Evolutionary conservation across 805 yeast species (phyloP), one percentile per base, ranked within the genome.

Genomic region (Candida stauntonica): DNA sequence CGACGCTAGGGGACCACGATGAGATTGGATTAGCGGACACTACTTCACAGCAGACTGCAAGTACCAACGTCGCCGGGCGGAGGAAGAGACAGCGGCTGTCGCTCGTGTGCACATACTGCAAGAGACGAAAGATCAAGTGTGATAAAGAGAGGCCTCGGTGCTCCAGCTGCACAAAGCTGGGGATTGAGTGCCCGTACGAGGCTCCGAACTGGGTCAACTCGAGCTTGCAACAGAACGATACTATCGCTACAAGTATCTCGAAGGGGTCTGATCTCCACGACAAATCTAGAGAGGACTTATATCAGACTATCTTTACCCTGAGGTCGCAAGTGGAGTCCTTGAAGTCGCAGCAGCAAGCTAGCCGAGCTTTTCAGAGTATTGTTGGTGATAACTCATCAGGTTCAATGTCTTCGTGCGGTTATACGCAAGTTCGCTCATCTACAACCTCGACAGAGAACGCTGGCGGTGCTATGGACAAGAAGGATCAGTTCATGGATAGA

Each of bases 41-140:
- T n/a, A n/a, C n/a, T n/a, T n/a, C n/a, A n/a, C n/a, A n/a, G n/a
- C n/a, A n/a, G n/a, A n/a, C n/a, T n/a, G n/a, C n/a, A n/a, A n/a
- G n/a, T n/a, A n/a, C n/a, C n/a, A n/a, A n/a, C n/a, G n/a, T n/a
- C n/a, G 24, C 19, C 3, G 17, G 17, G 3, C 15, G 21, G 13
- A 27, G 33, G 13, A 45, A 44, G 35, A 41, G 64, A 26, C 64
- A 64, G 21, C 46, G 71, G 23, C 43, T 60, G 5, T 51, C 57
- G 0, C 47, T 67, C 5, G 70, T 57, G 9, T 63, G 67, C 39
- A 40, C 41, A 3, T 48, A 53, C 17, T 64, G 68, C 45, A 61
- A 59, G 33, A 45, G 53, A 29, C 44, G 64, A 26, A 63, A 62
- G 44, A 57, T 45, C 30, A 44, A 41, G 24, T 49, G 53, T 38